Percentiles rank a stretch among this genome's conserved stretches.
Evolutionary conservation across 2,329 filamentous ascomycete species (phyloP).

Genomic region (Graphiopsis chlorocephala): DNA sequence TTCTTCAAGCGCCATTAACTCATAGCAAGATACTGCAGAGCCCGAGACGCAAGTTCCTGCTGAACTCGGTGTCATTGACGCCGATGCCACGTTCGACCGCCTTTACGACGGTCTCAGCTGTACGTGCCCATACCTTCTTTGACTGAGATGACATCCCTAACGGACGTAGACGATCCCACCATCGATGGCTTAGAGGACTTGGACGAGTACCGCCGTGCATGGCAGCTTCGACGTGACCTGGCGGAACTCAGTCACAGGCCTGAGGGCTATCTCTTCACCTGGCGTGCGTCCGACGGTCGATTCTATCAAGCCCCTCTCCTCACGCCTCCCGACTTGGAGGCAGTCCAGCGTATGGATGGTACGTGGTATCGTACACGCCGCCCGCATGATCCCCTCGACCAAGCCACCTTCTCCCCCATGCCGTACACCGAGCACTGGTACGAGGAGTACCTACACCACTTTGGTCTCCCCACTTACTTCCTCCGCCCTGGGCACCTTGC

Average conservation of each 20-base stretch:
- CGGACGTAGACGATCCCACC: neutral
- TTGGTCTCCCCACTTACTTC: neutral
- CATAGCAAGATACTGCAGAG: neutral
- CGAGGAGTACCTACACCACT: neutral
- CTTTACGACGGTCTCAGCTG: neutral
- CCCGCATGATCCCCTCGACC: neutral
- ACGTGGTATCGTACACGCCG: neutral
- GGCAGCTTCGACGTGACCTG: constrained; percentile 2
- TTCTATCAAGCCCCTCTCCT: neutral
- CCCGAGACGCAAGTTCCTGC: neutral
- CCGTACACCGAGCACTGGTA: constrained; percentile 2
- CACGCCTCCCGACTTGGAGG: neutral
- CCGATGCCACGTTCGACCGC: neutral
- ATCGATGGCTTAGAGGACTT: neutral
- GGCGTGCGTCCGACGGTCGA: neutral
- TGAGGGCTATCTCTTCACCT: neutral
- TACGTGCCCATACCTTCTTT: neutral
- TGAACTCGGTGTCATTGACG: neutral
- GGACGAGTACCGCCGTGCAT: neutral
- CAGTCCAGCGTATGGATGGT: neutral
- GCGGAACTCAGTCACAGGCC: neutral
- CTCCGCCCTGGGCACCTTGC: neutral
- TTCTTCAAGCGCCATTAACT: neutral
- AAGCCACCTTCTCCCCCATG: neutral
- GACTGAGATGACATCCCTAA: neutral